These are phyloP conservation scores for Avicennia marina DNA, from an alignment of 257 asterid species.

Conservation along the genomic window DNA sequence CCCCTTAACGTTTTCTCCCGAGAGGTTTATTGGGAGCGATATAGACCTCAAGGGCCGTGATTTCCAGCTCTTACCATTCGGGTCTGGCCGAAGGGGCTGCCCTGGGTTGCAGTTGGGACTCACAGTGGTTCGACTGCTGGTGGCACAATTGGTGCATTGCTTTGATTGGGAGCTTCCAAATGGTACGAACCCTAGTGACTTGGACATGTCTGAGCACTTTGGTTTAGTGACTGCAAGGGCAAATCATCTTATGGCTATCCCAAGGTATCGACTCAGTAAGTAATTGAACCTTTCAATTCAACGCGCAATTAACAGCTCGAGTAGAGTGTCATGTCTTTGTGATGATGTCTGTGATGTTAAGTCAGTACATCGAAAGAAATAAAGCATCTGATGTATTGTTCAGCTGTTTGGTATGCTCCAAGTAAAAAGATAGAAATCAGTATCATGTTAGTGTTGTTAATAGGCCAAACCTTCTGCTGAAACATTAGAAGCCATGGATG, in stretches of 20 bases:
- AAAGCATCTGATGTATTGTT: too few species aligned
- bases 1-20: slow-evolving; percentile 20
- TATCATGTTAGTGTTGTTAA: too few species aligned
- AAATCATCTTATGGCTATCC: slow-evolving; percentile 18
- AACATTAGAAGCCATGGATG: too few species aligned
- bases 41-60: slow-evolving; percentile 18
- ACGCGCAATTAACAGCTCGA: too few species aligned
- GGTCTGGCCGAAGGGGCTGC: slow-evolving; percentile 31
- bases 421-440: too few species aligned
- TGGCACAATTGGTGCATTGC: slow-evolving; percentile 36
- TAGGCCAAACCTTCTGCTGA: too few species aligned
- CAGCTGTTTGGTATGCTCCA: too few species aligned
- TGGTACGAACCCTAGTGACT: slow-evolving; percentile 15
- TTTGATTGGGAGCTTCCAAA: slow-evolving; percentile 35
- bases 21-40: slow-evolving; percentile 19
- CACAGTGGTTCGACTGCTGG: slow-evolving; percentile 11
- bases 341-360: too few species aligned
- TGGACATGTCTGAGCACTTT: slow-evolving; percentile 26
- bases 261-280: slow-evolving; percentile 2
- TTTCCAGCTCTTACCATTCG: slow-evolving; percentile 30
- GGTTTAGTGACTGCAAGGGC: slow-evolving; percentile 20
- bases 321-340: too few species aligned
- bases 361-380: too few species aligned
- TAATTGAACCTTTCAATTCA: too few species aligned
- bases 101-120: slow-evolving; percentile 30